Evolutionary conservation across 441 rosid genomes (phyloP).

Genomic region (Lepidium campestre): DNA sequence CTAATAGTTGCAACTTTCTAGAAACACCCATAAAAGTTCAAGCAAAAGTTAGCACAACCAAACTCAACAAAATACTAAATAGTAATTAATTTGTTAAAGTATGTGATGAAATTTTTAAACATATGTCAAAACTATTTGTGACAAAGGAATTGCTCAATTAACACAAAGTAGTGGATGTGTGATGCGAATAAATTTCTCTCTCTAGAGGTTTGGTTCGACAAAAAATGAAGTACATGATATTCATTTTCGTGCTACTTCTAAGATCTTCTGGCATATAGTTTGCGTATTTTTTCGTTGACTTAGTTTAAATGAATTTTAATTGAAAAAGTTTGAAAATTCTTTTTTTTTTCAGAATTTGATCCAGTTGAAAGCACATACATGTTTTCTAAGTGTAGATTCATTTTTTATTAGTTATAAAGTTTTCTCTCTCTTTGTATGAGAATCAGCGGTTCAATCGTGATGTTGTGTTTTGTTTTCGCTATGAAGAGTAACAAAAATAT

Average conservation of each 20-base stretch:
- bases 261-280: slow-evolving; percentile 69
- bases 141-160: slow-evolving; percentile 62
- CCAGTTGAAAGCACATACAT: neutral
- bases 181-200: slow-evolving; percentile 60
- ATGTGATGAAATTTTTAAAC: too few relatives aligned
- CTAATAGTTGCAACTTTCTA: too few relatives aligned
- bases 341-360: neutral
- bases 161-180: slow-evolving; percentile 57
- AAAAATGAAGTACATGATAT: slow-evolving; percentile 72
- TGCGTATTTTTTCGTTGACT: slow-evolving; percentile 43
- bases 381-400: neutral
- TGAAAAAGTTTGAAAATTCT: neutral
- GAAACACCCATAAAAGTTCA: too few relatives aligned
- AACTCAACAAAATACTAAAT: too few relatives aligned
- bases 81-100: too few relatives aligned
- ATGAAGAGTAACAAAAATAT: neutral
- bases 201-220: slow-evolving; percentile 62
- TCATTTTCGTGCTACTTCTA: slow-evolving; percentile 73
- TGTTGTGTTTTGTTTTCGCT: neutral
- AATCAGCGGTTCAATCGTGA: neutral
- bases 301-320: neutral
- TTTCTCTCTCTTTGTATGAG: too few relatives aligned
- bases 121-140: too few relatives aligned
- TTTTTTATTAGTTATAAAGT: too few relatives aligned
- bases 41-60: too few relatives aligned